Conservation (phyloP, 768 basidiomycete genomes). For the Suillus americanus region DNA sequence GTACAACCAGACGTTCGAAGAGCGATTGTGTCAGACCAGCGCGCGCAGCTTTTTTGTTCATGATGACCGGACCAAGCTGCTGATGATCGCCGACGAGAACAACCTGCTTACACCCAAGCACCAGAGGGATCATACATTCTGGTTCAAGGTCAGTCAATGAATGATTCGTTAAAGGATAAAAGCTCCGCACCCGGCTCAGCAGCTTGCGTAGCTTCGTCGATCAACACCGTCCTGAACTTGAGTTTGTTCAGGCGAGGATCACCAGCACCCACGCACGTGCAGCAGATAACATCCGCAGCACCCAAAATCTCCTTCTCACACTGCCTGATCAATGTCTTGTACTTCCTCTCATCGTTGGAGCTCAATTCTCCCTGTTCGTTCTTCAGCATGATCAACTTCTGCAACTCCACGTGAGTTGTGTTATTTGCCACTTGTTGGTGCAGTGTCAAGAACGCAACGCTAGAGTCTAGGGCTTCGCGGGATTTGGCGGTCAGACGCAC, state of each 20-base stretch:
- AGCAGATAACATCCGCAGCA: constrained; percentile 97
- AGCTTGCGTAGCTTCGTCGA: constrained; percentile 98
- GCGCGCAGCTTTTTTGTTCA: constrained; percentile 99
- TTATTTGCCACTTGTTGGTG: constrained; percentile 98
- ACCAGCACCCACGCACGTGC: constrained; percentile 96
- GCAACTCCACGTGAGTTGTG: constrained; percentile 93
- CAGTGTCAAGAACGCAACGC: constrained; percentile 88
- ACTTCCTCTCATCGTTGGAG: constrained; percentile 95
- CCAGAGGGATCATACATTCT: constrained; percentile 99
- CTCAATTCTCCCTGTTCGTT: constrained; percentile 97
- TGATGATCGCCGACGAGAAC: constrained; percentile 97
- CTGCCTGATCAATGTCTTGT: constrained; percentile 91
- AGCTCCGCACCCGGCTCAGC: constrained; percentile 81
- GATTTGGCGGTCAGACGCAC: constrained; percentile 98
- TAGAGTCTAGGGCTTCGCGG: constrained; percentile 96
- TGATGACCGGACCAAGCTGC: constrained; percentile 98
- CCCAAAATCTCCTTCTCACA: constrained; percentile 97
- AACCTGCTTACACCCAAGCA: constrained; percentile 97
- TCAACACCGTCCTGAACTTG: constrained; percentile 97
- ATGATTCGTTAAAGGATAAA: not conserved
- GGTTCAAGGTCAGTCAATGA: constrained; percentile 17
- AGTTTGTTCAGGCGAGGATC: constrained; percentile 95
- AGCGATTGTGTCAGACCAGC: constrained; percentile 97
- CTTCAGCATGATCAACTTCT: constrained; percentile 97
- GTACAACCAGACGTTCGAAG: constrained; percentile 94